Evolutionary conservation across 768 basidiomycete genomes (phyloP).

Genomic region (Amanita muscaria): DNA sequence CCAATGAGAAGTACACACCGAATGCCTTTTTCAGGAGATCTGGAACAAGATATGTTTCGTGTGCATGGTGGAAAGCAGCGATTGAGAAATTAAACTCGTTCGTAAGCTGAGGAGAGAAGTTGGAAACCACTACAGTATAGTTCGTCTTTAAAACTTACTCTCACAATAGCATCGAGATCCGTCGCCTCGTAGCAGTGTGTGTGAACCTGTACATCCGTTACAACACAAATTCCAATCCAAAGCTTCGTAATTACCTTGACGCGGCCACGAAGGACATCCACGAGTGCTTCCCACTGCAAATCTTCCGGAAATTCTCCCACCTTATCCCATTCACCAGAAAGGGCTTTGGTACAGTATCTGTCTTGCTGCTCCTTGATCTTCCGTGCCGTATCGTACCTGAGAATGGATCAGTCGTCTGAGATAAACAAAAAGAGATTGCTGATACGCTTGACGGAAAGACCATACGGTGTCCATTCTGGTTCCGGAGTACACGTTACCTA

Average conservation of each 20-base stretch:
- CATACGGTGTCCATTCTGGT: conserved; percentile 60
- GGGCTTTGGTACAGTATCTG: conserved; percentile 45
- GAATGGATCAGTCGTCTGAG: conserved; percentile 20
- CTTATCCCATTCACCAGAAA: conserved; percentile 36
- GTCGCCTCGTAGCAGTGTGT: conserved; percentile 55
- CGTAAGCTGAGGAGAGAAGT: conserved; percentile 27
- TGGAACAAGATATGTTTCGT: conserved; percentile 82
- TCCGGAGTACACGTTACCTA: conserved; percentile 36
- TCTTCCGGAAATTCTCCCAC: conserved; percentile 55
- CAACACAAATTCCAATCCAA: not conserved
- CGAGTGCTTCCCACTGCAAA: conserved; percentile 65
- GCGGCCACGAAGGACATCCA: conserved; percentile 69
- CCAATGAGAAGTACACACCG: conserved; percentile 26
- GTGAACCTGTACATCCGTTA: conserved; percentile 30
- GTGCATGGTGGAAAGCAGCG: conserved; percentile 71
- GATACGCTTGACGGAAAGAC: conserved; percentile 52
- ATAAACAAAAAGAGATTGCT: conserved; percentile 6
- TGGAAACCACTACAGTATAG: not conserved
- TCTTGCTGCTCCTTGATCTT: conserved; percentile 59
- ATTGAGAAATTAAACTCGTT: conserved; percentile 68
- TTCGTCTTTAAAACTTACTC: conserved; percentile 28
- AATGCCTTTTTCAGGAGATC: conserved; percentile 65
- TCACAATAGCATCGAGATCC: conserved; percentile 61
- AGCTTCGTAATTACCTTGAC: conserved; percentile 41
- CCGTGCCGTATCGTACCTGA: conserved; percentile 52